These are phyloP conservation scores for Fusarium nygamai DNA, from an alignment of 2,329 filamentous ascomycete genomes.

Conservation along the genomic window DNA sequence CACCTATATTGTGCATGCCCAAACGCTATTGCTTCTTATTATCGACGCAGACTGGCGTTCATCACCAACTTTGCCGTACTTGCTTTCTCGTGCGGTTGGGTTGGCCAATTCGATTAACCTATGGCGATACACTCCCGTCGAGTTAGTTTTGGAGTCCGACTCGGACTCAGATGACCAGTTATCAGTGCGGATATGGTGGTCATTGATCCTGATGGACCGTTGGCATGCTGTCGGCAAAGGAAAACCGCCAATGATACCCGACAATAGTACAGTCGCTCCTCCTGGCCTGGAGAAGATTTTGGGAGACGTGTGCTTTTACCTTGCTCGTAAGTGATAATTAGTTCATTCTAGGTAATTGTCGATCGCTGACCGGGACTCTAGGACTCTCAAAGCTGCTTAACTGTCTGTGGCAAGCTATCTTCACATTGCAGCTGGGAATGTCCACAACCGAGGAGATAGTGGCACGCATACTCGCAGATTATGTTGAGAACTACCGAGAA, in stretches of 20 bases:
- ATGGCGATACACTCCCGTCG: constrained; percentile 55
- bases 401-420: constrained; percentile 51
- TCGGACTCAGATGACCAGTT: constrained; percentile 72
- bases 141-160: constrained; percentile 63
- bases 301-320: constrained; percentile 70
- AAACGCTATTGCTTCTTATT: constrained; percentile 72
- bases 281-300: constrained; percentile 68
- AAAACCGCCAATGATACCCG: constrained; percentile 69
- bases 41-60: constrained; percentile 68
- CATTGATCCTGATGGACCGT: constrained; percentile 74
- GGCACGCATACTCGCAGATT: constrained; percentile 50
- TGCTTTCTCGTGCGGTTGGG: constrained; percentile 73
- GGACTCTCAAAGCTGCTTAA: constrained; percentile 67
- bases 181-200: constrained; percentile 75
- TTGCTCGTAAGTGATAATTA: constrained; percentile 66
- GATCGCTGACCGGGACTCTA: constrained; percentile 43
- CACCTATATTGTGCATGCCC: constrained; percentile 68
- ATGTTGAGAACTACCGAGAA: constrained; percentile 71
- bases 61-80: constrained; percentile 59
- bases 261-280: constrained; percentile 68
- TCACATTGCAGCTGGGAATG: constrained; percentile 48
- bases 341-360: not conserved
- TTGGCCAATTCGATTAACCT: constrained; percentile 73
- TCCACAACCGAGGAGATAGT: constrained; percentile 48
- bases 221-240: constrained; percentile 77